Base-by-base conservation (phyloP, 139 green algal genomes). In the Astrephomene gubernaculifera region DNA sequence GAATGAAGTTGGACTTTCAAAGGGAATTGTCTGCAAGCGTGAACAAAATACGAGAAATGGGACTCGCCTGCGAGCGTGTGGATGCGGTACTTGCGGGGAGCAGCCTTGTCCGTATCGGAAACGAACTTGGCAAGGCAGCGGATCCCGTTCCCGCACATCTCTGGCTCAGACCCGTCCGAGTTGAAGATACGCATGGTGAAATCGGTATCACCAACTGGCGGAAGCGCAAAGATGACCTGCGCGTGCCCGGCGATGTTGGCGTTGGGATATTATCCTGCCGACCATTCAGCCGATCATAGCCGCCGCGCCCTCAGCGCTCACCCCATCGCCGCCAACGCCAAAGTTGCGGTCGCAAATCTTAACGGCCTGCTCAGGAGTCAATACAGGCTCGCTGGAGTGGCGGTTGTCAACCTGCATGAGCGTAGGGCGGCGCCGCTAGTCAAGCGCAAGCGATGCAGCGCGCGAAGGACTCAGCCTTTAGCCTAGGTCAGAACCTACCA, bases 71-170 rank as follows among this genome's bases (percentile, higher is more conserved):
- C 97, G 8, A 98, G 88, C 0, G 97, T 99, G 84, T 97, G 88
- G 63, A 99, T 95, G 70, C 90, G 95, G 89, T 98, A 97, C 82
- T 87, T 90, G n/a, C 82, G 68, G 10, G 88, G 80, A 17, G 49
- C 84, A 1, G 81, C 65, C 52, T 93, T 94, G 68, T 97, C 95
- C 7, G 94, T 39, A 70, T 97, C 95, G 2, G 95, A 93, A 5
- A 99, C 94, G 89, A 99, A 99, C 65, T 94, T 92, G 21, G 97
- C 96, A 10, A 99, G 83, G 91, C 97, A 99, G 25, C 98, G 92
- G 72, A 99, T 99, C 82, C 98, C 98, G 85, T 99, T 99, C 81
- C 98, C 98, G 90, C 98, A 99, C 98, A 99, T 99, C 91, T 99
- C 97, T 6, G 97, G 97, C 93, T 99, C 97, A 33, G 86, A 96